Evolutionary conservation across 805 yeast species (phyloP), one percentile per base, ranked within the genome.

Genomic region (Candida piceae): DNA sequence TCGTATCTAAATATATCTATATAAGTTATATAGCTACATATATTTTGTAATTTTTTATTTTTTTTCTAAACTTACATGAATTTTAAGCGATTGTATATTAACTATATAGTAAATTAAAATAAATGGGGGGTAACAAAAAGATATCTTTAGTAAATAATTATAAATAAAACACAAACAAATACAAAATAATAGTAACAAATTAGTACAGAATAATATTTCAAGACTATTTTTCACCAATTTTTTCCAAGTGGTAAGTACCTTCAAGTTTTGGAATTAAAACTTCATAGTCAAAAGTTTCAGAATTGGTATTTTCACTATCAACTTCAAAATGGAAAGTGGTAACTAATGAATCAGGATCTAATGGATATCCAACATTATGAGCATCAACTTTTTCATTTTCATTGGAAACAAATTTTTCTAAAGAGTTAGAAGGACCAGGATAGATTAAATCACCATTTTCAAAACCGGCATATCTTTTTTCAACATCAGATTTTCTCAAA

Each of bases 251-350:
- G 16, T 13, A 24, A 11, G 34, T 32, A 2, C 48, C 44, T 5
- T 39, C 40, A 8, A 58, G 30, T n/a, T 45, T 41, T 2, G 97
- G 96, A 41, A 89, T 74, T 35, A 80, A 62, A 31, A 86, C 57
- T 50, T 81, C 83, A 58, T 86, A 89, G 26, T 69, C 80, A 18
- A 68, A 67, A 1, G 90, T 79, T 20, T 67, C 59, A 20, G 84
- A 76, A 4, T 64, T 56, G 1, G 62, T 44, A 40, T 75, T 68
- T 3, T 45, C 48, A 11, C 67, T 66, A 42, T 84, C 80, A 34
- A 68, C 69, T 55, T 88, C 96, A 29, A 86, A 82, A 48, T 81
- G 87, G 25, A 88, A 60, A 1, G 85, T 76, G 3, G 86, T 76
- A 4, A 82, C 76, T 30, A 88, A 57, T 7, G 86, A 71, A 31